Base-by-base conservation (phyloP, 768 basidiomycete species). In the Dictyophora rubrovolvata region DNA sequence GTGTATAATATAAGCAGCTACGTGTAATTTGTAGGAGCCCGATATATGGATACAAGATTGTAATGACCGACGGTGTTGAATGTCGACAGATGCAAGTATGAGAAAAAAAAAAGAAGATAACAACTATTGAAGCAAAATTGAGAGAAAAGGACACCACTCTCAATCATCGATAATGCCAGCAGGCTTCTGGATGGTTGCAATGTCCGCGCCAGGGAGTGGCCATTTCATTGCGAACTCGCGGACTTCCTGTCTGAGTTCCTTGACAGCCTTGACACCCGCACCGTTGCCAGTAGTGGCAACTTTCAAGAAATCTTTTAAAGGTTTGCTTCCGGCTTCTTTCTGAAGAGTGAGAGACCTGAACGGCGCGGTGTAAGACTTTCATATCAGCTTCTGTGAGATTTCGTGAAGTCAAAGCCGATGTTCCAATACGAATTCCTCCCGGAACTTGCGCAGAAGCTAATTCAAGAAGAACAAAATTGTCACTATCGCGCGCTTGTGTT, bases 341-440 rank as follows among this genome's bases (percentile, higher is more conserved):
- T 98, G 96, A 49, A 96, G 80, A 46, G 82, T 69, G 48, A 94
- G 79, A 51, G 92, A 96, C 84, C 76, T 97, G 92, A 49, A 99
- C 88, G 33, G 91, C 83, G 53, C 94, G 93, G 78, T 97, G 92
- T 57, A 99, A 78, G 82, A 81, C 70, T 70, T 87, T 86, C 72
- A 96, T 83, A 71, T 97, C 93, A 20, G 75, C 79, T 72, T 95
- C 91, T 55, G 73, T 73, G 93, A 99, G 93, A 74, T 94, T 79
- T 65, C 95, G 91, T 53, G 93, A 96, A 4, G 96, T 98, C 37
- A 99, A 72, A 11, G 95, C 93, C 21, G 93, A 85, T 35, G 92
- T 92, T 61, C 96, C 96, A 64, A 99, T 83, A 63, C 96, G 92
- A 69, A 99, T 94, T 65, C 96, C 96, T 65, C 95, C 96, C 50